These are phyloP conservation scores for Pholiota conissans DNA, from an alignment of 768 basidiomycete genomes.

Conservation along the genomic window DNA sequence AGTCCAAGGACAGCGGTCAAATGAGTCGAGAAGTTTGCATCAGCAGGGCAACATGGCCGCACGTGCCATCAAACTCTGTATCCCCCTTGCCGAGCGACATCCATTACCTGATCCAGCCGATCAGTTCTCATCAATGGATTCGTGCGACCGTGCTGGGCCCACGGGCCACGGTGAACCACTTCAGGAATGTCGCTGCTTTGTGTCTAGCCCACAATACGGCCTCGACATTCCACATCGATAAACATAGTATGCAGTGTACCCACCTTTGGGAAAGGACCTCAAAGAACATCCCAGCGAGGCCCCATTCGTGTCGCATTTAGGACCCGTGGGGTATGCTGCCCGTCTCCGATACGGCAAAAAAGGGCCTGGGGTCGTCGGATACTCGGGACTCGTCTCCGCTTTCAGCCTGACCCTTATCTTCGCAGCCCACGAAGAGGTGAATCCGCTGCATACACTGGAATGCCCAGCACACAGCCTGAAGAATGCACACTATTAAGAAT, in stretches of 20 bases:
- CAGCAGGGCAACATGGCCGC: constrained; percentile 23
- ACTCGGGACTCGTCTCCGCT: constrained; percentile 6
- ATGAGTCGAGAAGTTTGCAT: constrained; percentile 15
- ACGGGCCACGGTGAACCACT: background rate
- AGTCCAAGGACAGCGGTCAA: constrained; percentile 10
- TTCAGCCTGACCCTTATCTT: background rate
- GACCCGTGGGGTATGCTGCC: background rate
- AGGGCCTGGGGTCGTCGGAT: constrained; percentile 1
- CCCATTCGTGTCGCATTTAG: background rate
- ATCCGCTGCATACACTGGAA: background rate
- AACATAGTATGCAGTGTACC: background rate
- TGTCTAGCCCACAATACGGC: background rate
- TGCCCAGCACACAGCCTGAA: background rate
- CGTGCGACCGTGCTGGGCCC: background rate
- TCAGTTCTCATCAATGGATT: constrained; percentile 14
- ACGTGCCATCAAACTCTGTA: constrained; percentile 17
- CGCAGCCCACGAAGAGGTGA: background rate
- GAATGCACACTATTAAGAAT: background rate
- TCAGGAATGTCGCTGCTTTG: background rate
- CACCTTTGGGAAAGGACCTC: background rate
- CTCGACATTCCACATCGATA: background rate
- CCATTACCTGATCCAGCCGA: constrained; percentile 23
- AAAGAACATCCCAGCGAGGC: background rate
- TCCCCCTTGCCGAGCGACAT: constrained; percentile 12
- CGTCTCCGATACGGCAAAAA: background rate